Evolutionary conservation across 176 grass and related monocot genomes (phyloP).

Genomic region (Tuctoria greenei): DNA sequence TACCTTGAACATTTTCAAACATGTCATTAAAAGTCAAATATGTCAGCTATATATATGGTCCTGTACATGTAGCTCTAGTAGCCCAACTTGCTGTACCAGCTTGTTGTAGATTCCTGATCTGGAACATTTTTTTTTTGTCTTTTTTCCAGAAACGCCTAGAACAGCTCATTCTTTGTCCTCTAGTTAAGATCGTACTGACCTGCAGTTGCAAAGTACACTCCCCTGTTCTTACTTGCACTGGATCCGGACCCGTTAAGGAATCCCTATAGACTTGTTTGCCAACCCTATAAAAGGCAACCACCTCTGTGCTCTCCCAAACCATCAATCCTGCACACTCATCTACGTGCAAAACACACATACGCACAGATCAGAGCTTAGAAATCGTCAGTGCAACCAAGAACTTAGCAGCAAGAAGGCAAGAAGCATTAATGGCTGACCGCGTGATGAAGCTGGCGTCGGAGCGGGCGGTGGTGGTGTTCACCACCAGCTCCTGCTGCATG

Average conservation of each 20-base stretch:
- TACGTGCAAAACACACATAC: background rate
- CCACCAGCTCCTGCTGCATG: constrained; percentile 71
- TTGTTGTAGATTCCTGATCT: constrained; percentile 20
- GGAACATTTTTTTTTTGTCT: background rate
- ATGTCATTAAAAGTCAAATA: background rate
- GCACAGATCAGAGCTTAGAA: no score
- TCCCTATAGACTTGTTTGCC: background rate
- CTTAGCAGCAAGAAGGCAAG: no score
- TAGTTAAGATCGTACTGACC: background rate
- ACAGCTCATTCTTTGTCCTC: background rate
- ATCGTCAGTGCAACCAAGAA: no score
- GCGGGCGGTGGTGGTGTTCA: constrained; percentile 73
- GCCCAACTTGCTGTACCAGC: background rate
- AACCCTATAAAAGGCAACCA: constrained; percentile 38
- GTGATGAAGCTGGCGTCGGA: constrained; percentile 58
- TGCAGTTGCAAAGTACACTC: no score
- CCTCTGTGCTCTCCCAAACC: constrained; percentile 14
- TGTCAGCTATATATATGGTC: background rate
- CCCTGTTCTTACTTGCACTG: background rate
- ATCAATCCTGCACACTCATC: constrained; percentile 2
- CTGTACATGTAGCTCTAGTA: background rate
- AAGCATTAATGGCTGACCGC: constrained; percentile 14
- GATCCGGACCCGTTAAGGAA: constrained; percentile 8
- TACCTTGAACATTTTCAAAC: background rate
- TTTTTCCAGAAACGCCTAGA: background rate